phyloP scores from a whole-genome alignment of 352 stramenopile genomes.

The Phytopythium montanum region DNA sequence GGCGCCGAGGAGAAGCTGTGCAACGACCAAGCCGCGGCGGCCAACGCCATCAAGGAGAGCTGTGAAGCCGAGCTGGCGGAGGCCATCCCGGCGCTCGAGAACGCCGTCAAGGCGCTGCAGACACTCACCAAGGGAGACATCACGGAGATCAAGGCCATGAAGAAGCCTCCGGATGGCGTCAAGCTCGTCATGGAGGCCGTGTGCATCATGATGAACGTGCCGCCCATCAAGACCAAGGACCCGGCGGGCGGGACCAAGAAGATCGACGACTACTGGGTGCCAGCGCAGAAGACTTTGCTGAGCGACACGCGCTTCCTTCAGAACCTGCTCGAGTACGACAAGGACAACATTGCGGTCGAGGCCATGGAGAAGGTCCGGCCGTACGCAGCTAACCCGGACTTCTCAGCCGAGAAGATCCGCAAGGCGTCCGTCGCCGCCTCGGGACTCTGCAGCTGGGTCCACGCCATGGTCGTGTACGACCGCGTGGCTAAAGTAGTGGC shows the following conservation, averaged over 20 bases:
- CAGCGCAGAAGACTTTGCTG: constrained; percentile 91
- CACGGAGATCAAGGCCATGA: constrained; percentile 96
- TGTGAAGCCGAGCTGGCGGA: constrained; percentile 92
- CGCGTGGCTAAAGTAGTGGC: constrained; percentile 91
- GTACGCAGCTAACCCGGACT: constrained; percentile 88
- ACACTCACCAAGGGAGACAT: constrained; percentile 94
- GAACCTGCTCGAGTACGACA: constrained; percentile 94
- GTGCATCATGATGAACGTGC: constrained; percentile 94
- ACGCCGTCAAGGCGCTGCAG: constrained; percentile 89
- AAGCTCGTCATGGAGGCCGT: constrained; percentile 95
- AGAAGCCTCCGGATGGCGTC: constrained; percentile 92
- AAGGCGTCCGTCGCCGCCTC: constrained; percentile 94
- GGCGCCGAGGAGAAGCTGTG: constrained; percentile 81
- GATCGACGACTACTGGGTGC: constrained; percentile 94
- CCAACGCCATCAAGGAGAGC: constrained; percentile 87
- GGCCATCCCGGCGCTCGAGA: constrained; percentile 90
- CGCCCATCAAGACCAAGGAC: constrained; percentile 91
- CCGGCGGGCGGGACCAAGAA: constrained; percentile 90
- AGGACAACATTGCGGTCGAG: constrained; percentile 92
- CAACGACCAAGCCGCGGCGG: constrained; percentile 85
- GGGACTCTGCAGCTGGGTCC: constrained; percentile 93
- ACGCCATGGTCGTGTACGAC: constrained; percentile 96
- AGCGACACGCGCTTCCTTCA: constrained; percentile 92
- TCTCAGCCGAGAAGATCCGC: constrained; percentile 92
- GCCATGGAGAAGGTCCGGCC: constrained; percentile 90